Conservation (phyloP, 768 basidiomycete species). For the Pholiota microspora region DNA sequence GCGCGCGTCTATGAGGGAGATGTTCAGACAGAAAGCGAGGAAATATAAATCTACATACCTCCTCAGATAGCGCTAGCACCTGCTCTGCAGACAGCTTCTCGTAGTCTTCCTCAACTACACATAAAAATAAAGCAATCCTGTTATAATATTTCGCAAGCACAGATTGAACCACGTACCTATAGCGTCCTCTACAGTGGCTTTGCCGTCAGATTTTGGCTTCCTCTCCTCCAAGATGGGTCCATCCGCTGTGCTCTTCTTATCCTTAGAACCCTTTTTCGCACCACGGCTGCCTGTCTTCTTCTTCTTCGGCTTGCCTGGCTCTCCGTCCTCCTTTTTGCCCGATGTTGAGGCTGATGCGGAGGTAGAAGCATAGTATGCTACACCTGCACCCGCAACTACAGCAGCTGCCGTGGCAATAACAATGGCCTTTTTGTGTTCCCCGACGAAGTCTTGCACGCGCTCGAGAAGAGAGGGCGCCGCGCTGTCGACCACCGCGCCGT, state of each 20-base stretch:
- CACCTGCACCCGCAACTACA: slow-evolving; percentile 63
- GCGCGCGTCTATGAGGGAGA: slow-evolving; percentile 54
- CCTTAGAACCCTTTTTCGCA: slow-evolving; percentile 39
- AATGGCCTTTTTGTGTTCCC: slow-evolving; percentile 77
- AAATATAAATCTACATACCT: slow-evolving; percentile 38
- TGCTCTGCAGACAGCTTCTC: slow-evolving; percentile 51
- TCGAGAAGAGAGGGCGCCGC: slow-evolving; percentile 41
- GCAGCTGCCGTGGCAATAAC: slow-evolving; percentile 73
- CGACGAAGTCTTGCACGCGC: slow-evolving; percentile 65
- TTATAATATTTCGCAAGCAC: neutral
- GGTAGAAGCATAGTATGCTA: slow-evolving; percentile 72
- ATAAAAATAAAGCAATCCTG: neutral
- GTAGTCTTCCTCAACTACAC: slow-evolving; percentile 25
- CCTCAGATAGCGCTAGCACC: slow-evolving; percentile 54
- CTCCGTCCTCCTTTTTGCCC: slow-evolving; percentile 28
- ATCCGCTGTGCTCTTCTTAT: slow-evolving; percentile 56
- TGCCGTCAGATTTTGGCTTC: slow-evolving; percentile 33
- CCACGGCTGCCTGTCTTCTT: slow-evolving; percentile 41
- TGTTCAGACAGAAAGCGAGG: neutral
- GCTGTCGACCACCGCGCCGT: slow-evolving; percentile 9
- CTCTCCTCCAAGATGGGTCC: slow-evolving; percentile 82
- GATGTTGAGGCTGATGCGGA: slow-evolving; percentile 35
- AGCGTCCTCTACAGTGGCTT: slow-evolving; percentile 24
- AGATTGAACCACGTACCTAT: slow-evolving; percentile 21
- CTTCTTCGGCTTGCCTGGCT: slow-evolving; percentile 43